phyloP scores from a whole-genome alignment of 345 rosid genomes.

The Turnera subulata region DNA sequence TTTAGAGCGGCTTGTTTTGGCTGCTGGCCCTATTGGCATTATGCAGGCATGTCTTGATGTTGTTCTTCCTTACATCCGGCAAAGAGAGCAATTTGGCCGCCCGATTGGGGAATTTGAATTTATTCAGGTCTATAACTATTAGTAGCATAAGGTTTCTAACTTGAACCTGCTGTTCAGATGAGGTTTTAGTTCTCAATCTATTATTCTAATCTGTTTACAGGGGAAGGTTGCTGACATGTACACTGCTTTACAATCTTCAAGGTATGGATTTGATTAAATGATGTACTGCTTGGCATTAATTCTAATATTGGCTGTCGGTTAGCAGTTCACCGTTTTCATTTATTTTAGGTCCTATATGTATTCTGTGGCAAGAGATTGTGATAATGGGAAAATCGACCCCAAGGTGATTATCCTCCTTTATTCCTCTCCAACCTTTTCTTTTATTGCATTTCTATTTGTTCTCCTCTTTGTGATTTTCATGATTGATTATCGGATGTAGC shows the following conservation, averaged over 20 bases:
- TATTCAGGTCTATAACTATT: conserved; percentile 59
- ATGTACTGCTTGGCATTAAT: conserved; percentile 2
- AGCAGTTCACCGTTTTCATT: not conserved
- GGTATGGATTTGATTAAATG: conserved; percentile 31
- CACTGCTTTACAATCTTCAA: conserved; percentile 83
- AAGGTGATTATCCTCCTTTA: conserved; percentile 41
- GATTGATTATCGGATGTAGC: too few species aligned
- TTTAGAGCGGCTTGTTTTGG: conserved; percentile 90
- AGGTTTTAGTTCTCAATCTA: conserved; percentile 4
- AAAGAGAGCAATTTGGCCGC: conserved; percentile 86
- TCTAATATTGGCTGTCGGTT: not conserved
- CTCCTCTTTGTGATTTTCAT: too few species aligned
- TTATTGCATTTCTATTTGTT: too few species aligned
- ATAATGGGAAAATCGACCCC: conserved; percentile 64
- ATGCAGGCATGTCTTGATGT: conserved; percentile 96
- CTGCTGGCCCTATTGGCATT: conserved; percentile 90
- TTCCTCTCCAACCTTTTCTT: too few species aligned
- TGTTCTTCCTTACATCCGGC: conserved; percentile 81
- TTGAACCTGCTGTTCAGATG: not conserved
- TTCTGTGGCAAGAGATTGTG: conserved; percentile 85
- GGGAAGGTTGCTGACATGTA: conserved; percentile 95
- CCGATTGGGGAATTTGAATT: conserved; percentile 90
- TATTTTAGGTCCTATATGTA: conserved; percentile 72
- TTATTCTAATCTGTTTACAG: conserved; percentile 37
- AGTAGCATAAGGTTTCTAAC: not conserved